These are phyloP conservation scores for Rhodotorula glutinis DNA, from an alignment of 1,284 basidiomycete species.

Conservation along the genomic window DNA sequence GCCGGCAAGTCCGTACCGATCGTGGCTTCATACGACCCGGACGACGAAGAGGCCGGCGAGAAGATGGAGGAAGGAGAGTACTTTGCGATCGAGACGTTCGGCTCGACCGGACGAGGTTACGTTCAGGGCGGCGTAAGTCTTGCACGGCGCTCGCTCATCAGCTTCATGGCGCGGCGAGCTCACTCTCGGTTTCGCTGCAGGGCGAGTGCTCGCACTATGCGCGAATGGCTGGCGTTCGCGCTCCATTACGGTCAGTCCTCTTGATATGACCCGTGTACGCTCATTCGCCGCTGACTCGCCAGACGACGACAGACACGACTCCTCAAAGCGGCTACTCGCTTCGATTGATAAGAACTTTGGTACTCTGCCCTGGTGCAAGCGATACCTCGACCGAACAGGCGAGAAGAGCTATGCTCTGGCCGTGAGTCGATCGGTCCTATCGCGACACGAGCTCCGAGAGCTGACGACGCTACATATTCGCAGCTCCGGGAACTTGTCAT, in stretches of 20 bases:
- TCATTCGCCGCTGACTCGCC: not conserved
- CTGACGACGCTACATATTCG: not conserved
- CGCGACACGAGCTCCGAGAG: not conserved
- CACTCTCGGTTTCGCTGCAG: too few relatives aligned
- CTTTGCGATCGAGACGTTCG: slow-evolving; percentile 99
- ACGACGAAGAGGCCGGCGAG: slow-evolving; percentile 65
- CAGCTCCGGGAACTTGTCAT: slow-evolving; percentile 86
- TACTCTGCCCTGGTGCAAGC: slow-evolving; percentile 89
- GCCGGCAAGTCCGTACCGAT: slow-evolving; percentile 82
- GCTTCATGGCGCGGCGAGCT: too few relatives aligned
- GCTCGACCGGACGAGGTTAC: slow-evolving; percentile 87
- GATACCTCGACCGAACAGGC: slow-evolving; percentile 90
- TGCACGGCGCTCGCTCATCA: not conserved
- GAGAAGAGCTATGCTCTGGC: slow-evolving; percentile 93
- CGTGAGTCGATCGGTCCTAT: slow-evolving; percentile 53
- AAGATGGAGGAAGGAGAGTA: slow-evolving; percentile 99
- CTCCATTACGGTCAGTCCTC: slow-evolving; percentile 62
- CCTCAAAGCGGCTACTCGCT: slow-evolving; percentile 79
- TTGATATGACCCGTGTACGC: not conserved
- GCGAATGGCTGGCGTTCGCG: slow-evolving; percentile 61
- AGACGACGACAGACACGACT: slow-evolving; percentile 60
- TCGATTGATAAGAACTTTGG: slow-evolving; percentile 93
- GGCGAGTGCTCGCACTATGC: slow-evolving; percentile 96
- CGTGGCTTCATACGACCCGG: slow-evolving; percentile 54
- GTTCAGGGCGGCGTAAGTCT: slow-evolving; percentile 66